phyloP scores from a whole-genome alignment of 768 basidiomycete species.

The Kwoniella europaea region DNA sequence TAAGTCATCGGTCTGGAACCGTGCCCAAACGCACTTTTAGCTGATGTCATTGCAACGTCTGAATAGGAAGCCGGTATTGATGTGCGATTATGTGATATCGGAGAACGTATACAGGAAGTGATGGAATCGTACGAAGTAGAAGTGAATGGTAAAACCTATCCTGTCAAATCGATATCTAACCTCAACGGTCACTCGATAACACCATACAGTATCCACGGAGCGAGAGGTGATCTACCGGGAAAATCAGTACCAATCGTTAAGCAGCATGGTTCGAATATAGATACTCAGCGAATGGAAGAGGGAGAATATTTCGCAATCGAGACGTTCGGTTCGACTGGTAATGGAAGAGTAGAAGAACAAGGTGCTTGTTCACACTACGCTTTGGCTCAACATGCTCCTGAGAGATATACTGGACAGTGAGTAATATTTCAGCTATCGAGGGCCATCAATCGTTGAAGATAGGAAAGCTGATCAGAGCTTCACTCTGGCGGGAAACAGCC shows the following conservation, averaged over 20 bases:
- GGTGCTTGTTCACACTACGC: conserved; percentile 96
- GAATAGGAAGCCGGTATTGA: conserved; percentile 93
- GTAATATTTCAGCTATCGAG: conserved; percentile 37
- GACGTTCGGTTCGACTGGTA: conserved; percentile 96
- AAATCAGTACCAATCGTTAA: conserved; percentile 90
- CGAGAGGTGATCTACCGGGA: conserved; percentile 60
- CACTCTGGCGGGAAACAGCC: conserved; percentile 20
- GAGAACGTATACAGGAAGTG: conserved; percentile 89
- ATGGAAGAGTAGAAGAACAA: conserved; percentile 81
- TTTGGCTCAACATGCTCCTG: conserved; percentile 45
- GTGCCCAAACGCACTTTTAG: background rate
- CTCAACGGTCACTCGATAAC: conserved; percentile 93
- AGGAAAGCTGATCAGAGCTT: too few relatives aligned
- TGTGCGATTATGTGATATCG: conserved; percentile 88
- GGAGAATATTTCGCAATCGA: conserved; percentile 99
- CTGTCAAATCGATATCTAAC: conserved; percentile 94
- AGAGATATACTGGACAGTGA: conserved; percentile 65
- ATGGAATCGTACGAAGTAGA: conserved; percentile 99
- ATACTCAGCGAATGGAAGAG: conserved; percentile 97
- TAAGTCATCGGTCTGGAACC: conserved; percentile 57
- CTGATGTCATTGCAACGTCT: background rate
- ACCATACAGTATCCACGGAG: conserved; percentile 83
- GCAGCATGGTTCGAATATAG: conserved; percentile 64
- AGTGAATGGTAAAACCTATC: conserved; percentile 78
- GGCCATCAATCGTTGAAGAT: too few relatives aligned